Evolutionary conservation across 208 protist species (phyloP).

Genomic region (Porcisia deanei): DNA sequence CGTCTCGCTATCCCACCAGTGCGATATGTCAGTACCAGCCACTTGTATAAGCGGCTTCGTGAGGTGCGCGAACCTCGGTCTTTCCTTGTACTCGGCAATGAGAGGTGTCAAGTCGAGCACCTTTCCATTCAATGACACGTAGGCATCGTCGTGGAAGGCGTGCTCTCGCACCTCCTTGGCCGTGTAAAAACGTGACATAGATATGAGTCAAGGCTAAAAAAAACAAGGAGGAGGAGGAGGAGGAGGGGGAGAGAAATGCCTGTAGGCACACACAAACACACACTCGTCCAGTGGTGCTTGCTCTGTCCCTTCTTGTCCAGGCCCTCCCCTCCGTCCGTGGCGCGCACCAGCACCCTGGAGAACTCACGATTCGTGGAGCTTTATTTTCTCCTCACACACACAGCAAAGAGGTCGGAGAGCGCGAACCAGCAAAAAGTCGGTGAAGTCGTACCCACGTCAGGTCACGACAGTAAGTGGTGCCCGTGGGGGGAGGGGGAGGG

Average conservation of each 20-base stretch:
- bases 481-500: neutral
- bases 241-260: neutral
- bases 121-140: conserved; percentile 87
- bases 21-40: conserved; percentile 90
- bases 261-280: neutral
- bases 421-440: neutral
- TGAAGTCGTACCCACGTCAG: conserved; percentile 5
- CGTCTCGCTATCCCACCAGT: conserved; percentile 88
- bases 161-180: conserved; percentile 90
- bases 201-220: neutral
- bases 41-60: conserved; percentile 81
- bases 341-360: neutral
- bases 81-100: conserved; percentile 64
- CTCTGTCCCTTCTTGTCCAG: neutral
- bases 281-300: neutral
- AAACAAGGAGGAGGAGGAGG: neutral
- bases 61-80: conserved; percentile 51
- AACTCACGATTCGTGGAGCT: neutral
- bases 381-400: neutral
- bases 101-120: conserved; percentile 91
- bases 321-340: neutral
- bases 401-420: neutral
- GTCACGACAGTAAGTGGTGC: conserved; percentile 6
- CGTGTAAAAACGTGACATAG: conserved; percentile 87
- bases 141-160: conserved; percentile 87